A percentile compares a stretch with the other conserved stretches of the same genome.
Evolutionary conservation across 108 stramenopile species (phyloP).

Genomic region (Discostella stelligeroides): DNA sequence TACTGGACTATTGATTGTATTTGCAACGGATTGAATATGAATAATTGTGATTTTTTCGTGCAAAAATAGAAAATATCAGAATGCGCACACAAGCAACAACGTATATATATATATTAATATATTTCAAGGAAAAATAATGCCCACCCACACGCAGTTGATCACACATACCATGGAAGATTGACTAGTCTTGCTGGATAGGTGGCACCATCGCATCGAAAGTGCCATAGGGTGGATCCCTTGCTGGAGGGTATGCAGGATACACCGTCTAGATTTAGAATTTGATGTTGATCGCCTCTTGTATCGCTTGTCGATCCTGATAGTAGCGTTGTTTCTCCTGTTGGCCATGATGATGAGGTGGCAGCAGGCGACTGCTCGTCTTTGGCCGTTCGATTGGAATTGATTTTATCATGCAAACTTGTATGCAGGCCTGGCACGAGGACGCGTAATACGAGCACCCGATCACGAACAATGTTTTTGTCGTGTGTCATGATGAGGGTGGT

Average conservation of each 20-base stretch:
- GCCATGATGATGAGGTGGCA: slow-evolving; percentile 5
- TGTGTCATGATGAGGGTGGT: slow-evolving; percentile 1
- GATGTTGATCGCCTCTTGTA: slow-evolving; percentile 2
- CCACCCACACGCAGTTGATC: neutral
- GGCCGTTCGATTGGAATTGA: slow-evolving; percentile 40
- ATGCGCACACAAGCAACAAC: no score
- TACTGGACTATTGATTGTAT: no score
- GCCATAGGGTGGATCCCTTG: slow-evolving; percentile 69
- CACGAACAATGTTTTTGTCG: slow-evolving; percentile 1
- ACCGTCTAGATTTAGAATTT: slow-evolving; percentile 77
- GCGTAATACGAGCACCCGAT: slow-evolving; percentile 59
- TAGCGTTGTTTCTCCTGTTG: neutral
- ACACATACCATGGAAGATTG: slow-evolving; percentile 81
- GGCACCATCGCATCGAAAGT: slow-evolving; percentile 87
- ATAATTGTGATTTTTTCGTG: no score
- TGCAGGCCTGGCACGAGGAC: slow-evolving; percentile 65
- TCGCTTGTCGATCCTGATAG: no score
- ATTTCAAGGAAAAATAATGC: no score
- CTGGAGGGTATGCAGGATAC: slow-evolving; percentile 62
- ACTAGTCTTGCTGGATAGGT: slow-evolving; percentile 91
- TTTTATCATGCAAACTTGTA: slow-evolving; percentile 79
- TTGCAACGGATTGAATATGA: no score
- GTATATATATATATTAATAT: neutral
- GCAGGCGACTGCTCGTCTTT: slow-evolving; percentile 36
- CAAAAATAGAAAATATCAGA: no score